A percentile compares a stretch with the other conserved stretches of the same genome.
Conservation (phyloP, 768 basidiomycete species). For the Auricularia heimuer region DNA sequence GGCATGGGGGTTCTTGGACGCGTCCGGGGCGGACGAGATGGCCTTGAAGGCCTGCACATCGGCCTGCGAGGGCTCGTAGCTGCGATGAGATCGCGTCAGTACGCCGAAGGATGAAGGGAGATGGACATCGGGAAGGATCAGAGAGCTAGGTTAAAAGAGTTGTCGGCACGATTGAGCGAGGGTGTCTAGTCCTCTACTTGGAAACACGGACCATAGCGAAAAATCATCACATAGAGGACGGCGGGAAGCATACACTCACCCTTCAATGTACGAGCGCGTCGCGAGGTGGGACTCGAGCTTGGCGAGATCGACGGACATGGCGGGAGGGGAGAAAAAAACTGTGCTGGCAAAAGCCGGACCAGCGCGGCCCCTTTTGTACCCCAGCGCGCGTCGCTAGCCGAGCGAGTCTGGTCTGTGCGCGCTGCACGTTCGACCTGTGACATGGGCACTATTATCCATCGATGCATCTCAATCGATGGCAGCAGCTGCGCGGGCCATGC, state of each 20-base stretch:
- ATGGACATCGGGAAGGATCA: constrained; percentile 11
- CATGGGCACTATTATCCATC: too few relatives aligned
- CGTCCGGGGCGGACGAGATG: constrained; percentile 55
- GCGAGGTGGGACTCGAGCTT: constrained; percentile 83
- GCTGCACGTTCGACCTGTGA: too few relatives aligned
- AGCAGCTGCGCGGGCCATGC: too few relatives aligned
- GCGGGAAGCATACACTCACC: constrained; percentile 44
- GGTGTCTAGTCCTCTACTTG: constrained; percentile 87
- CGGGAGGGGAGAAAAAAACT: constrained; percentile 9
- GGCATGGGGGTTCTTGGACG: constrained; percentile 57
- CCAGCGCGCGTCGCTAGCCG: too few relatives aligned
- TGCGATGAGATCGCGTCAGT: constrained; percentile 23
- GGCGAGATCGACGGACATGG: constrained; percentile 56
- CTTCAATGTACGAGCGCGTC: constrained; percentile 82
- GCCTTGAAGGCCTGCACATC: constrained; percentile 89
- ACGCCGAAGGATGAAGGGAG: background rate
- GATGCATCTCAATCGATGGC: too few relatives aligned
- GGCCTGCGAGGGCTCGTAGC: constrained; percentile 87
- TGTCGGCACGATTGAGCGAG: constrained; percentile 67
- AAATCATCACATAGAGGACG: constrained; percentile 44
- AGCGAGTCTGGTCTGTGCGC: too few relatives aligned
- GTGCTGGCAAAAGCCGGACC: too few relatives aligned
- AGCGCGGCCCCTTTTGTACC: too few relatives aligned
- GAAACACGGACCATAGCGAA: constrained; percentile 94
- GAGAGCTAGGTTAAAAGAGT: constrained; percentile 45